Conservation (phyloP, 2,329 filamentous ascomycete genomes). For the Trichothecium sympodiale region DNA sequence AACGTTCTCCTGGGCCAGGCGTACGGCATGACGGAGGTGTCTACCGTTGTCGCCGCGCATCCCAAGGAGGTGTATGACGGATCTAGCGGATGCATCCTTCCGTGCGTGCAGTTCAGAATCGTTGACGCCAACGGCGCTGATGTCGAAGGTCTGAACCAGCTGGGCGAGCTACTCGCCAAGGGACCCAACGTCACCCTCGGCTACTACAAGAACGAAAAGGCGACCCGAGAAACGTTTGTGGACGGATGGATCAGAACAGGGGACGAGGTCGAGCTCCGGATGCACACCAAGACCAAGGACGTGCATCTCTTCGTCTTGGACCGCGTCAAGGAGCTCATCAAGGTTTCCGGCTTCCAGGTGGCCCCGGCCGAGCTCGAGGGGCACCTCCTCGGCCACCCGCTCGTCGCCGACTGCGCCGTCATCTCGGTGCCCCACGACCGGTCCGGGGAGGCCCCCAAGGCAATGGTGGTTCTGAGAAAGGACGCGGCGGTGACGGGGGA, state of each 20-base stretch:
- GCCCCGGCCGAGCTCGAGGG: constrained; percentile 53
- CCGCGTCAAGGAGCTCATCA: constrained; percentile 57
- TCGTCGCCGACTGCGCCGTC: constrained; percentile 70
- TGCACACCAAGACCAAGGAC: too few relatives aligned
- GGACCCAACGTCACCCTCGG: constrained; percentile 47
- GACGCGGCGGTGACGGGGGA: constrained; percentile 9
- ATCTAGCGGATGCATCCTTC: constrained; percentile 4
- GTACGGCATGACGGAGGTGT: constrained; percentile 52
- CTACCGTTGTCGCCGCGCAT: constrained; percentile 28
- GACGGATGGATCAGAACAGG: constrained; percentile 66
- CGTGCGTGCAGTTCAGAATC: constrained; percentile 36
- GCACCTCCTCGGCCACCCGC: constrained; percentile 26
- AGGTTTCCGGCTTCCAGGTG: constrained; percentile 52
- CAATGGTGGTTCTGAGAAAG: constrained; percentile 55
- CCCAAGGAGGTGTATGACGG: constrained; percentile 26
- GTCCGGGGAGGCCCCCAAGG: constrained; percentile 55
- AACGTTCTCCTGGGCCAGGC: constrained; percentile 34
- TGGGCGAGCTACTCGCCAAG: constrained; percentile 41
- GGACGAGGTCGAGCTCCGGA: constrained; percentile 60
- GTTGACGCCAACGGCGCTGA: constrained; percentile 42
- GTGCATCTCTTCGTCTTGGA: constrained; percentile 71
- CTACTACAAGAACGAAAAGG: constrained; percentile 46
- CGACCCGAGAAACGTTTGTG: constrained; percentile 35
- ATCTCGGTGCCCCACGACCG: constrained; percentile 58
- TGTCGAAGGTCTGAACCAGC: constrained; percentile 27